A percentile compares a stretch with the other conserved stretches of the same genome.
Evolutionary conservation across 1,139 yeast genomes (phyloP).

Genomic region (Debaryomyces singareniensis): DNA sequence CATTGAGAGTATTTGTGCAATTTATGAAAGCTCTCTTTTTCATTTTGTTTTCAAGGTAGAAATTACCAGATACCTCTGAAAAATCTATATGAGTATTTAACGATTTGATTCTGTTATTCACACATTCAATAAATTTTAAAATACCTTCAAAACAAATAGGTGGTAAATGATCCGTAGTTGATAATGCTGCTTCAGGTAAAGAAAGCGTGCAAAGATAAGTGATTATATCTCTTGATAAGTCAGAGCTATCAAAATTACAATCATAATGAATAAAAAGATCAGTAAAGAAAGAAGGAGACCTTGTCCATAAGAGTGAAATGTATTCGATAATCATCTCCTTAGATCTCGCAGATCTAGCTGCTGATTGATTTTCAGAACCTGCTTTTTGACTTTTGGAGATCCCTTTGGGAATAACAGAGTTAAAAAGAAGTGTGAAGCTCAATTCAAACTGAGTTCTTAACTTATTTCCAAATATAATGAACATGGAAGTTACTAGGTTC

Average conservation of each 20-base stretch:
- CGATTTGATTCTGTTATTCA: slow-evolving; percentile 49
- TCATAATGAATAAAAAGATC: slow-evolving; percentile 78
- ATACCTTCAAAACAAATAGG: slow-evolving; percentile 90
- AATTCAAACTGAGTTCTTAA: slow-evolving; percentile 66
- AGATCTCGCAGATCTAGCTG: slow-evolving; percentile 26
- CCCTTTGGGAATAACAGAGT: slow-evolving; percentile 39
- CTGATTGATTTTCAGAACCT: slow-evolving; percentile 15
- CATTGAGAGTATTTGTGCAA: slow-evolving; percentile 70
- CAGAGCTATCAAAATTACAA: slow-evolving; percentile 84
- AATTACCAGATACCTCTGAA: slow-evolving; percentile 15
- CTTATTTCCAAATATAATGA: slow-evolving; percentile 51
- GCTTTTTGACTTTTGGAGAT: slow-evolving; percentile 19
- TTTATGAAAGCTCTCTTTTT: slow-evolving; percentile 68
- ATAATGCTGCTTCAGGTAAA: slow-evolving; percentile 69
- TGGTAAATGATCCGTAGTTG: slow-evolving; percentile 83
- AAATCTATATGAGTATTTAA: slow-evolving; percentile 12
- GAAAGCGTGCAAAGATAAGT: slow-evolving; percentile 71
- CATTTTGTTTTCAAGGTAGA: slow-evolving; percentile 40
- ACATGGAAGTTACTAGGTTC: slow-evolving; percentile 65
- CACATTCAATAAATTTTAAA: slow-evolving; percentile 61
- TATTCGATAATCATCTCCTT: slow-evolving; percentile 85
- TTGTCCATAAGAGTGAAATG: slow-evolving; percentile 74
- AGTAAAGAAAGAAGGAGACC: slow-evolving; percentile 75
- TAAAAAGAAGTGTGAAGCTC: slow-evolving; percentile 53
- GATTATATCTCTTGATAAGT: slow-evolving; percentile 63